Evolutionary conservation across 73 alveolate species (phyloP), one percentile per base, ranked within the genome.

Genomic region (Paramecium tetraurelia): DNA sequence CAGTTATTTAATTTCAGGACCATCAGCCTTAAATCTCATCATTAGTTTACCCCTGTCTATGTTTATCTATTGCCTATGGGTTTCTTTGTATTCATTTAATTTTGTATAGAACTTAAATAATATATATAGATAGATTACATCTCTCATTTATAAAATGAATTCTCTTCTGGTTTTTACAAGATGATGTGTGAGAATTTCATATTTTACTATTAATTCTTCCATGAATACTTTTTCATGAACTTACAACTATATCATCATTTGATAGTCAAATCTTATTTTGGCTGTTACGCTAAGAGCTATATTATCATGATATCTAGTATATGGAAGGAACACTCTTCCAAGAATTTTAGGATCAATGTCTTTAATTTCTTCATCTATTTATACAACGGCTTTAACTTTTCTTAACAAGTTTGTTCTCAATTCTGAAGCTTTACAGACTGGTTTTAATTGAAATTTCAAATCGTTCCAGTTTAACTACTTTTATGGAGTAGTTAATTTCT

Each of bases 231-330:
- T 75, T 38, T 75, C 87, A 38, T 75, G 58, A 36, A 75, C 59
- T 38, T 75, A 24, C 6, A 75, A 41, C 38, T 75, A 12, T 7
- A 22, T 41, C 59, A 75, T 75, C 59, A 38, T 35, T 75, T 75
- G 46, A 75, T 75, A 75, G 40, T 75, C 87, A 75, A 75, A 75
- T 75, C 87, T 75, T 29, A 75, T 36, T 12, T 41, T 75, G 1
- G 59, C 59, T 35, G 58, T 33, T 38, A 75, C 87, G 35, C 68
- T 35, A 29, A 75, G 46, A 41, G 87, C 87, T 3, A 75, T 38
- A n/a, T 35, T 41, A 29, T 75, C 87, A 4, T 10, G 4, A 75
- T 38, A 75, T 75, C 16, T 75, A 2, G 87, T 75, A 38, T 75
- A 75, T 2, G 87, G 87, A 5, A 75, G 59, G 16, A 75, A 35